Evolutionary conservation across 2,329 filamentous ascomycete genomes (phyloP).

Genomic region (Colletotrichum lupini): DNA sequence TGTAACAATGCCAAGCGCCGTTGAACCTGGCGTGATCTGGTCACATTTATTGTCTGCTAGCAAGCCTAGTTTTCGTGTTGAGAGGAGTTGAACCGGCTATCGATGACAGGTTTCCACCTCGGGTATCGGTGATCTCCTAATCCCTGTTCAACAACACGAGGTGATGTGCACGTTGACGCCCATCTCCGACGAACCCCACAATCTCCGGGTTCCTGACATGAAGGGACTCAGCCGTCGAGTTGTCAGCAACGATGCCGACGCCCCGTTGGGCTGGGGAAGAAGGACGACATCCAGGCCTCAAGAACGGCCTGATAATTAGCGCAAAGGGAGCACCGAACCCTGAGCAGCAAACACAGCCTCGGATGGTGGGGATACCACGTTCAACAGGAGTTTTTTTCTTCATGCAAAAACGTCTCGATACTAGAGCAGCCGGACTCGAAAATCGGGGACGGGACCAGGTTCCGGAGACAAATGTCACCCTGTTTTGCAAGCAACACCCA

Average conservation of each 20-base stretch:
- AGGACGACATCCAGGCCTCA: neutral
- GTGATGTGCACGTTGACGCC: neutral
- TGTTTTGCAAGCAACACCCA: conserved; percentile 16
- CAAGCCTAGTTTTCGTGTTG: neutral
- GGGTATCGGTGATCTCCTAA: conserved; percentile 11
- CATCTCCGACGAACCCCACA: conserved; percentile 9
- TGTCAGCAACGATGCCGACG: neutral
- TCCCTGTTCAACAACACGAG: neutral
- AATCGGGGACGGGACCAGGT: conserved; percentile 9
- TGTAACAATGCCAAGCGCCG: neutral
- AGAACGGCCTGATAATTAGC: neutral
- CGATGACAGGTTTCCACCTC: neutral
- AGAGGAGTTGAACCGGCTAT: neutral
- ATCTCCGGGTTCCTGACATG: neutral
- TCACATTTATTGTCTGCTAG: neutral
- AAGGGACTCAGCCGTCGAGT: neutral
- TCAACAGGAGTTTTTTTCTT: neutral
- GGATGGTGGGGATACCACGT: neutral
- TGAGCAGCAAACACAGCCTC: neutral
- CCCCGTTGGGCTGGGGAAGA: neutral
- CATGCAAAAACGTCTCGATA: conserved; percentile 1
- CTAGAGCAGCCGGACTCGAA: too few species aligned
- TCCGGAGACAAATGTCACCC: conserved; percentile 23
- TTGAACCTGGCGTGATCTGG: neutral
- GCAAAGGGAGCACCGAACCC: neutral